A percentile compares a stretch with the other conserved stretches of the same genome.
Conservation (phyloP, 805 yeast genomes). For the Candida caryicola region DNA sequence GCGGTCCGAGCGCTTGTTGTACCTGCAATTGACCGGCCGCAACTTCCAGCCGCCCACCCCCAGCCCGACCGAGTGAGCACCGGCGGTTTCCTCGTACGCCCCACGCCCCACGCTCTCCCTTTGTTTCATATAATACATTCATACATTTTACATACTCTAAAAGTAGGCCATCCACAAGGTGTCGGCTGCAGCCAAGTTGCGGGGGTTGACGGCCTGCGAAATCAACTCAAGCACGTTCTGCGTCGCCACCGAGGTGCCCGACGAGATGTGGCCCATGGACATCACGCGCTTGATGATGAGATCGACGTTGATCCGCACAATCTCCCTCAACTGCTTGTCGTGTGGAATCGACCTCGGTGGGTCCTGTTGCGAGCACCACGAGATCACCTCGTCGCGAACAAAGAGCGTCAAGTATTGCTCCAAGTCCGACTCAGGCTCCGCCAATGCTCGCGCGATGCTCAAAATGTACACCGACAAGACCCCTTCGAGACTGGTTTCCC, state of each 20-base stretch:
- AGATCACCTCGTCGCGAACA: conserved; percentile 90
- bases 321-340: conserved; percentile 79
- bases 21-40: conserved; percentile 12
- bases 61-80: too few relatives aligned
- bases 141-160: conserved; percentile 25
- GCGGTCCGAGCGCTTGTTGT: conserved; percentile 47
- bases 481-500: conserved; percentile 93
- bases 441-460: conserved; percentile 80
- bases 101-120: too few relatives aligned
- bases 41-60: background rate
- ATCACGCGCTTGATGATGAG: conserved; percentile 74
- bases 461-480: conserved; percentile 79
- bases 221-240: conserved; percentile 88
- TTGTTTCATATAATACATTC: conserved; percentile 1
- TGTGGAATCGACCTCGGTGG: conserved; percentile 68
- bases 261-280: conserved; percentile 57
- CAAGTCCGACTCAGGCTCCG: conserved; percentile 89
- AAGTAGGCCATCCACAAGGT: conserved; percentile 95
- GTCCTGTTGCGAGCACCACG: conserved; percentile 91
- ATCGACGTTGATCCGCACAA: conserved; percentile 86
- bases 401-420: conserved; percentile 90
- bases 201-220: conserved; percentile 92
- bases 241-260: conserved; percentile 76
- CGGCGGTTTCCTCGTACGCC: too few relatives aligned
- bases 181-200: conserved; percentile 88